Conservation (phyloP, 2,329 filamentous ascomycete species). For the Neobulgaria alba region DNA sequence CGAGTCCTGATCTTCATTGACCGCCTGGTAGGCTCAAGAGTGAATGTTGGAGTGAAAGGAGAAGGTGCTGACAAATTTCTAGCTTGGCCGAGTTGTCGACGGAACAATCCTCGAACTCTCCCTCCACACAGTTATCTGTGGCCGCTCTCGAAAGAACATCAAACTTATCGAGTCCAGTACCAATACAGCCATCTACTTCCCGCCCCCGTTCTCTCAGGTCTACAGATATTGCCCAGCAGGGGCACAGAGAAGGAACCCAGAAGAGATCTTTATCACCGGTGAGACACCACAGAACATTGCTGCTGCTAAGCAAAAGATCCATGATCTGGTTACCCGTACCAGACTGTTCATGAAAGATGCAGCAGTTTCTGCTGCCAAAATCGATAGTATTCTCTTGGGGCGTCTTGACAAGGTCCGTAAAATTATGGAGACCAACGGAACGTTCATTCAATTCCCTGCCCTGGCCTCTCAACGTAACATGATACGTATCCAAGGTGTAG, state of each 20-base stretch:
- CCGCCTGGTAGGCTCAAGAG: constrained; percentile 18
- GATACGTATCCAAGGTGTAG: constrained; percentile 84
- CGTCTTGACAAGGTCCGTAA: constrained; percentile 94
- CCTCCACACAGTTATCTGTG: constrained; percentile 85
- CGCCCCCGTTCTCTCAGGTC: constrained; percentile 83
- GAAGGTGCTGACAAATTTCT: constrained; percentile 32
- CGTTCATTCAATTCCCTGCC: constrained; percentile 85
- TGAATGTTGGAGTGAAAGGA: constrained; percentile 6
- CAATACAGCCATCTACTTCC: constrained; percentile 96
- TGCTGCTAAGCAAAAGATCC: constrained; percentile 82
- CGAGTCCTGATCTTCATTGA: constrained; percentile 95
- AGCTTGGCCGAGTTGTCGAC: constrained; percentile 70
- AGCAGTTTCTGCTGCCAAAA: constrained; percentile 80
- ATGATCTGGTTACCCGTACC: constrained; percentile 71
- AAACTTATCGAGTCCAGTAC: constrained; percentile 95
- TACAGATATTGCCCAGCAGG: constrained; percentile 84
- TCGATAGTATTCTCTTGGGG: constrained; percentile 86
- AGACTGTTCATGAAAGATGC: constrained; percentile 90
- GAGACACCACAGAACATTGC: constrained; percentile 77
- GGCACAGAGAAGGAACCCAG: constrained; percentile 71
- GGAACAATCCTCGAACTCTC: constrained; percentile 74
- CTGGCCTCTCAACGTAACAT: constrained; percentile 77
- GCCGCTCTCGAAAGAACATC: constrained; percentile 92
- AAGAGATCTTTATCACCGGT: constrained; percentile 92
- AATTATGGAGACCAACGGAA: constrained; percentile 94